Base-by-base conservation (phyloP, 2,329 filamentous ascomycete species). In the Metarhizium robertsii region DNA sequence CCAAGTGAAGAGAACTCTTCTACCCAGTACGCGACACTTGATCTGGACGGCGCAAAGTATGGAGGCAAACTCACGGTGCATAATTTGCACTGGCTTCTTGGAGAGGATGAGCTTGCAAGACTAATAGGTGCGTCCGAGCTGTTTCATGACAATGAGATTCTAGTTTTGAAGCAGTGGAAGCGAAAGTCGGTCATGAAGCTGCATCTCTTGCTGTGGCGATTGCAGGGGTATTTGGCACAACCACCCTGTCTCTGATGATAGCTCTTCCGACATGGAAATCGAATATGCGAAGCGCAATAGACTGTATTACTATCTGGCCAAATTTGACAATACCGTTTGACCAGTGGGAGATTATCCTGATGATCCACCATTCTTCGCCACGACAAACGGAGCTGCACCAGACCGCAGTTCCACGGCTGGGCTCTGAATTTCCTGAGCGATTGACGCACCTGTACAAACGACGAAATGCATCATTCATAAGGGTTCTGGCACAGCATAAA, bases 191-290 rank as follows among this genome's bases (percentile, higher is more conserved):
- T 75, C 7, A 64, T 72, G 25, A 65, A 71, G 14, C 51, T 82
- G 49, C 78, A 82, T 65, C 55, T 75, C 54, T 70, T 75, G 53
- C 69, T 85, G 7, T 85, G 82, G 82, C 79, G 76, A 58, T 64
- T 86, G 8, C 78, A 85, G 58, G 80, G 80, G 1, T 85, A 80
- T 61, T 50, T 82, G 25, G 63, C 61, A 16, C 51, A 60, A 25
- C 40, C 14, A 42, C 2, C 32, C 16, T 7, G 6, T 11, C 34
- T 16, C 3, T 43, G 38, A 53, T 16, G 6, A 3, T 29, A 48
- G 14, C 16, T 7, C 45, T 14, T 48, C 13, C 45, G 14, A 48
- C 13, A 11, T 30, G 20, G 25, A 48, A 45, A 13, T 6, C 40
- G n/a, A 45, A 18, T 45, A 11, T 42, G 40, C 14, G 40, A 16